A percentile compares a stretch with the other conserved stretches of the same genome.
Evolutionary conservation across 2,329 filamentous ascomycete genomes (phyloP).

Genomic region (Trichoderma asperellum): DNA sequence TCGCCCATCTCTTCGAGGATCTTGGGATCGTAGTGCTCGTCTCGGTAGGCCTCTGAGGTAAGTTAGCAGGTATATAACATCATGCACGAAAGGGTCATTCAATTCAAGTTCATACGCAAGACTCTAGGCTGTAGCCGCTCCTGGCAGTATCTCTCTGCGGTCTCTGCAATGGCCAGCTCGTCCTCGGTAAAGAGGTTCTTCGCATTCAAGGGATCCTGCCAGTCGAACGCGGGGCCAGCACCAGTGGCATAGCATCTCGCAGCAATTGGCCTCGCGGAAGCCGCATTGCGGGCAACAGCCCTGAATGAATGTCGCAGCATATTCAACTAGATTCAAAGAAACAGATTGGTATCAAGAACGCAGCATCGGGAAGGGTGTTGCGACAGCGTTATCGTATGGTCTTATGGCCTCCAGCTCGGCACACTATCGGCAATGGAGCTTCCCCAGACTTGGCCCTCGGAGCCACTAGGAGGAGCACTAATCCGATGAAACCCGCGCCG

Average conservation of each 20-base stretch:
- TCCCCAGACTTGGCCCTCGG: constrained; percentile 25
- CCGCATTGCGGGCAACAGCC: constrained; percentile 36
- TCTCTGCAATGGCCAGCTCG: constrained; percentile 86
- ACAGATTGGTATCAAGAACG: neutral
- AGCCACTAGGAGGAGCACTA: constrained; percentile 27
- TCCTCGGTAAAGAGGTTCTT: constrained; percentile 84
- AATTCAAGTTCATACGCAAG: constrained; percentile 62
- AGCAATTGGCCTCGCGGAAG: constrained; percentile 36
- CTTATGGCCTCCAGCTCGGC: neutral
- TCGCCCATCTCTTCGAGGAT: constrained; percentile 93
- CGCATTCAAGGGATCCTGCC: constrained; percentile 83
- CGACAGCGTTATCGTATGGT: constrained; percentile 30
- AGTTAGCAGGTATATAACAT: neutral
- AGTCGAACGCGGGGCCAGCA: constrained; percentile 66
- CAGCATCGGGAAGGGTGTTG: constrained; percentile 29
- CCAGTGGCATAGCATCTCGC: constrained; percentile 45
- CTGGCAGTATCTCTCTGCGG: constrained; percentile 91
- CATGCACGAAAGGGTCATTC: too few relatives aligned
- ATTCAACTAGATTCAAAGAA: neutral
- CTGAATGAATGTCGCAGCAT: constrained; percentile 42
- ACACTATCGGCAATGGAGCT: constrained; percentile 33
- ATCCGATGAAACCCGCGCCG: constrained; percentile 39
- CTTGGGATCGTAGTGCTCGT: constrained; percentile 82
- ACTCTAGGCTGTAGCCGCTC: constrained; percentile 84
- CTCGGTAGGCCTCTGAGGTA: constrained; percentile 72